These are phyloP conservation scores for Tetrapisispora nanseiensis DNA, from an alignment of 805 yeast species.

Conservation along the genomic window DNA sequence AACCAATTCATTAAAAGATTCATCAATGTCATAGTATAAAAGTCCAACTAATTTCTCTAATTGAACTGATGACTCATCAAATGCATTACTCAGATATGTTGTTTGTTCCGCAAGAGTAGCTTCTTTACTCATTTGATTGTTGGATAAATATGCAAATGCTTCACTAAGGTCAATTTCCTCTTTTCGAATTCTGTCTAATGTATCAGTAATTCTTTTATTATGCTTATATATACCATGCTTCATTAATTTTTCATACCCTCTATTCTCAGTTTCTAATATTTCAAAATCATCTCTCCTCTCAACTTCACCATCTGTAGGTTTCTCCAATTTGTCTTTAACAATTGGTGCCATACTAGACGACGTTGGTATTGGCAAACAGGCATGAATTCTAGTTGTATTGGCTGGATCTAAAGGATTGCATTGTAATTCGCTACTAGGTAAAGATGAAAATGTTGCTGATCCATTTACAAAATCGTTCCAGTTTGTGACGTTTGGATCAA, in stretches of 20 bases:
- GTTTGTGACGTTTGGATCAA: slow-evolving; percentile 26
- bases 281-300: slow-evolving; percentile 16
- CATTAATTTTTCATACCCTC: slow-evolving; percentile 19
- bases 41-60: slow-evolving; percentile 22
- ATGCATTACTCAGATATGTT: slow-evolving; percentile 21
- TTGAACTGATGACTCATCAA: slow-evolving; percentile 18
- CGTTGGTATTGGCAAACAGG: slow-evolving; percentile 25
- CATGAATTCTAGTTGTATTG: slow-evolving; percentile 27
- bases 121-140: slow-evolving; percentile 14
- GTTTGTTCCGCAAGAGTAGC: slow-evolving; percentile 22
- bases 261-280: slow-evolving; percentile 23
- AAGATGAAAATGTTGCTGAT: slow-evolving; percentile 26
- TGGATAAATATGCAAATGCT: slow-evolving; percentile 19
- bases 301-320: not conserved
- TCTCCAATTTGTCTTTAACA: not conserved
- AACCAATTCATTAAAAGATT: slow-evolving; percentile 26
- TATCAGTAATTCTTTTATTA: slow-evolving; percentile 23
- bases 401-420: slow-evolving; percentile 31
- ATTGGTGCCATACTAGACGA: slow-evolving; percentile 6
- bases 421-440: slow-evolving; percentile 26
- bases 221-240: slow-evolving; percentile 23
- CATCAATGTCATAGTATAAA: slow-evolving; percentile 26
- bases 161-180: slow-evolving; percentile 23
- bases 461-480: slow-evolving; percentile 29
- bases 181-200: slow-evolving; percentile 14